Evolutionary conservation across 306 rosid genomes (phyloP), one percentile per base, ranked within the genome.

Genomic region (Pyrus betulifolia): DNA sequence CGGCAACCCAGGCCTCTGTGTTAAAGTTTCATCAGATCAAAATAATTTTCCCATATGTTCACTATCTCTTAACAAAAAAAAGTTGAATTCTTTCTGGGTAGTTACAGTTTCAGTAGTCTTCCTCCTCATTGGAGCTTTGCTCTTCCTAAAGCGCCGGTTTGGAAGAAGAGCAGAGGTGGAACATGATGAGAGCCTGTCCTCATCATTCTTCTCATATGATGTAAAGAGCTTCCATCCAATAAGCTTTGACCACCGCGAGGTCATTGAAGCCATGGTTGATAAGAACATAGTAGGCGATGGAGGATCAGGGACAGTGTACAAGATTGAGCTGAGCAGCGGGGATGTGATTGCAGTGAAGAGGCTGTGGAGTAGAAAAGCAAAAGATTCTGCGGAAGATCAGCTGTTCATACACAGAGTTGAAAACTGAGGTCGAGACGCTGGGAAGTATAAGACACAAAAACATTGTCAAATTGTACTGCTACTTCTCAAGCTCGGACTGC

Each of bases 241-340:
- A 40, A 85, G 78, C 46, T 92, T 96, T 30, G 88, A 92, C 79
- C 99, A 74, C 62, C 79, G 88, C 11, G 93, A 96, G 89, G 86
- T 96, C 70, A 12, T 78, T 17, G 90, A 89, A 28, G 85, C 93
- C 19, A 87, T 92, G 93, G 93, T 84, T 8, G 98, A 92, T 4
- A 92, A 92, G 88, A 96, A 96, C 83, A 88, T 89, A 54, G 91
- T 96, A 76, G 99, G 98, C 23, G 89, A 80, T 6, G 99, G 99
- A 61, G 98, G 97, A n/a, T 92, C 98, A 1, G 99, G 99, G 67
- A 87, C 94, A 30, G 99, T 96, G 27, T 91, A 89, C 87, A 93
- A 80, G 83, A 91, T 96, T 8, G 93, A 87, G 71, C 8, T 96
- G 52, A 89, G 83, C 57, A 89, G 85, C 22, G 93, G 93, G 2